phyloP scores from a whole-genome alignment of 1,284 basidiomycete genomes.

The Schizophyllum commune region DNA sequence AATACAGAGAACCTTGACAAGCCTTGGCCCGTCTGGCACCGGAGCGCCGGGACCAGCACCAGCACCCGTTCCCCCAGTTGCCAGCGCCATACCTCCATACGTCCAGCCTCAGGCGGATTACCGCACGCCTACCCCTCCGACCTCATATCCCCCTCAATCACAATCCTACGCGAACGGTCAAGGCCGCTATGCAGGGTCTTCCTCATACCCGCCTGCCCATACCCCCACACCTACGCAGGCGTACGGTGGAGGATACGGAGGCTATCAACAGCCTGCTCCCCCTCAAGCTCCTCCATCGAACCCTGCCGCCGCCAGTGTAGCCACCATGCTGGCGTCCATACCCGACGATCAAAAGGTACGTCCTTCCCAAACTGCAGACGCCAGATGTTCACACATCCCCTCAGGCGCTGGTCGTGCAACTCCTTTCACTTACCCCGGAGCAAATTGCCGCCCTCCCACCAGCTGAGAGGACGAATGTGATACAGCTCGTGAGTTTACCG shows the following conservation, averaged over 20 bases:
- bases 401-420: slow-evolving; percentile 59
- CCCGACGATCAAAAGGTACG: slow-evolving; percentile 64
- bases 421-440: slow-evolving; percentile 63
- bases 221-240: slow-evolving; percentile 2
- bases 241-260: slow-evolving; percentile 2
- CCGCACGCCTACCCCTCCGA: slow-evolving; percentile 35
- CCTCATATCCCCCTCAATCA: slow-evolving; percentile 21
- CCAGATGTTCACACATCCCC: neutral
- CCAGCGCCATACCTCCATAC: slow-evolving; percentile 24
- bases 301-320: slow-evolving; percentile 22
- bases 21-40: slow-evolving; percentile 22
- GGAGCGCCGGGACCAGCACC: slow-evolving; percentile 19
- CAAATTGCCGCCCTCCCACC: slow-evolving; percentile 57
- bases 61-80: slow-evolving; percentile 16
- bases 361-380: neutral
- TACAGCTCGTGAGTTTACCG: slow-evolving; percentile 45
- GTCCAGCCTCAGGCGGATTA: slow-evolving; percentile 33
- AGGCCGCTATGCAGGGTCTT: slow-evolving; percentile 9
- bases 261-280: neutral
- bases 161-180: slow-evolving; percentile 9
- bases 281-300: slow-evolving; percentile 10
- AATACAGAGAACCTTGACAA: slow-evolving; percentile 35
- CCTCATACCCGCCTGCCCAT: slow-evolving; percentile 5
- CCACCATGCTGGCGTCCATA: slow-evolving; percentile 48
- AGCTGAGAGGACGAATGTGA: slow-evolving; percentile 52